Conservation (phyloP, 1,284 basidiomycete species). For the Chalciporus piperatoides region DNA sequence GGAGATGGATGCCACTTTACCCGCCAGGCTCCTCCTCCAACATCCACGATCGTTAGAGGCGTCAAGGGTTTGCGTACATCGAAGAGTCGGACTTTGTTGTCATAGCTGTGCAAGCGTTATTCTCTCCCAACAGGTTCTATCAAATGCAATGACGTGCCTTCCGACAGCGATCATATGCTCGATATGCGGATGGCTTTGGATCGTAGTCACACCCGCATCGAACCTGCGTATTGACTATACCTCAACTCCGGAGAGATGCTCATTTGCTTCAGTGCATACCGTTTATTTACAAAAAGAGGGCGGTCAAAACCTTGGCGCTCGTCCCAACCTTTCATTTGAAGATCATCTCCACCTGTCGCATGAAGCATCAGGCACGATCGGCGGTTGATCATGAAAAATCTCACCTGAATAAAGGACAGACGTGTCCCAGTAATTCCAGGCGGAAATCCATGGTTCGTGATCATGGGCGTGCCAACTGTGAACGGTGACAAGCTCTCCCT, state of each 20-base stretch:
- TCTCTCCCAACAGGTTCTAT: background rate
- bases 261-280: conserved; percentile 40
- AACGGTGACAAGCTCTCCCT: conserved; percentile 42
- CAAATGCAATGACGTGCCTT: conserved; percentile 48
- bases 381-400: conserved; percentile 4
- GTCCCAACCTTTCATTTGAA: conserved; percentile 92
- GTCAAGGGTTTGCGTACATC: conserved; percentile 69
- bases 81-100: conserved; percentile 78
- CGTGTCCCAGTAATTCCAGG: conserved; percentile 84
- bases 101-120: conserved; percentile 60
- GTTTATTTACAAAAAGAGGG: conserved; percentile 72
- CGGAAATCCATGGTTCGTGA: conserved; percentile 91
- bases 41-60: conserved; percentile 60
- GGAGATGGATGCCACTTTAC: conserved; percentile 90
- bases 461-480: conserved; percentile 86
- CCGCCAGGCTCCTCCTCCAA: conserved; percentile 94
- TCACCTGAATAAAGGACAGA: conserved; percentile 82
- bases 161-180: conserved; percentile 90
- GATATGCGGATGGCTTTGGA: conserved; percentile 78
- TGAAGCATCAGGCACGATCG: conserved; percentile 1
- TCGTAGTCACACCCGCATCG: conserved; percentile 89
- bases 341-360: conserved; percentile 86
- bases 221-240: conserved; percentile 43
- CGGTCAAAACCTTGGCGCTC: conserved; percentile 57
- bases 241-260: conserved; percentile 1